Percentiles rank a stretch among this genome's conserved stretches.
Evolutionary conservation across 2,329 filamentous ascomycete species (phyloP).

Genomic region (Fusarium guadeloupense): DNA sequence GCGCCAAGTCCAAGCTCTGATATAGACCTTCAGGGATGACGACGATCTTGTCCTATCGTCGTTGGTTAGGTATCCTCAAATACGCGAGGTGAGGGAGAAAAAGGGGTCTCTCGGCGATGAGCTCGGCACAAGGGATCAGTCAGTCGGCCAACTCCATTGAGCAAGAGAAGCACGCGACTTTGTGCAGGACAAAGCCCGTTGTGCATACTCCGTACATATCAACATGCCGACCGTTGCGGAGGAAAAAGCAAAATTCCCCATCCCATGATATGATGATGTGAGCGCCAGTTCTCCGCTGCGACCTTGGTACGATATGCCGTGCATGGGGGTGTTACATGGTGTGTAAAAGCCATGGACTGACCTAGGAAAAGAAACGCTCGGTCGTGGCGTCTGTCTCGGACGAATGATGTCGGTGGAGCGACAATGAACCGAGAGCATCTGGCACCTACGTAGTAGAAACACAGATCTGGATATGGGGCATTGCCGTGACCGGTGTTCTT

Average conservation of each 20-base stretch:
- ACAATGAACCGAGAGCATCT: constrained; percentile 18
- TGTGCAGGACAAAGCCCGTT: constrained; percentile 30
- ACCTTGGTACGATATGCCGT: constrained; percentile 27
- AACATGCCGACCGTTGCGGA: constrained; percentile 15
- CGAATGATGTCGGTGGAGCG: constrained; percentile 34
- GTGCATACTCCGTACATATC: too few relatives aligned
- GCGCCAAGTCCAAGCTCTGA: constrained; percentile 23
- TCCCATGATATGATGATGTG: constrained; percentile 36
- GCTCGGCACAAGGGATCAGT: constrained; percentile 31
- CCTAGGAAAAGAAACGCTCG: constrained; percentile 21
- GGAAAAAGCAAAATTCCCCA: constrained; percentile 27
- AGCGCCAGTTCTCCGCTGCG: constrained; percentile 1
- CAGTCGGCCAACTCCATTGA: constrained; percentile 25
- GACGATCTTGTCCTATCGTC: constrained; percentile 32
- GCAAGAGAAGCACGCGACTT: constrained; percentile 38
- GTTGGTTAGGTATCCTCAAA: constrained; percentile 19
- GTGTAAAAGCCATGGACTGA: constrained; percentile 24
- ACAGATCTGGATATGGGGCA: constrained; percentile 22
- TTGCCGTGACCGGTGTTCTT: constrained; percentile 7
- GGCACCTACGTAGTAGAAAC: not conserved
- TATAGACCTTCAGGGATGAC: constrained; percentile 23
- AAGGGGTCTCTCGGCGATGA: constrained; percentile 36
- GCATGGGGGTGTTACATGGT: constrained; percentile 27
- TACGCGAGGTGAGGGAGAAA: constrained; percentile 34
- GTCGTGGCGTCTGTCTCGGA: constrained; percentile 33